phyloP scores from a whole-genome alignment of 257 asterid genomes.

The Solanum sejunctum region DNA sequence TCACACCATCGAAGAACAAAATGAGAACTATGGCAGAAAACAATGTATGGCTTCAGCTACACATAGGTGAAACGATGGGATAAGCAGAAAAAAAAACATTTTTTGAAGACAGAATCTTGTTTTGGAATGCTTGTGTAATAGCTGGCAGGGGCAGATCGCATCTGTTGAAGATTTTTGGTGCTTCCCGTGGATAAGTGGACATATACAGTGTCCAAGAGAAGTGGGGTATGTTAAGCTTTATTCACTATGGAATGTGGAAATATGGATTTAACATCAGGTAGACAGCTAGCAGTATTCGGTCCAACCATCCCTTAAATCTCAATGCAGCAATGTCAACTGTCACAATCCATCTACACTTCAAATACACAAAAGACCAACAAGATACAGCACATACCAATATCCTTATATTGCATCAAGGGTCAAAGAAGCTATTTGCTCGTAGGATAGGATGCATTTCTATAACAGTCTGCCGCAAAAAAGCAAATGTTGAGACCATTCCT shows the following conservation, averaged over 20 bases:
- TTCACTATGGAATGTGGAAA: background rate
- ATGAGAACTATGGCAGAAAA: background rate
- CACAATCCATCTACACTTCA: background rate
- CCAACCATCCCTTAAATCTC: background rate
- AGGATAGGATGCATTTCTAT: background rate
- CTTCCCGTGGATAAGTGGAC: background rate
- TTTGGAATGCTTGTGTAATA: background rate
- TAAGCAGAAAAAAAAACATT: background rate
- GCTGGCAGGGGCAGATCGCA: background rate
- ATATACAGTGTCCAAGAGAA: background rate
- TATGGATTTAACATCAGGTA: background rate
- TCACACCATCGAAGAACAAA: background rate
- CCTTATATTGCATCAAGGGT: background rate
- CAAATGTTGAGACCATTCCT: background rate
- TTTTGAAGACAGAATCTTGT: background rate
- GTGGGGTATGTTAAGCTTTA: background rate
- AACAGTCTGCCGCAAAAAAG: background rate
- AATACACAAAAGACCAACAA: background rate
- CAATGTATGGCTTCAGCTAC: background rate
- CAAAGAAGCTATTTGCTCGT: background rate
- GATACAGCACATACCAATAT: background rate
- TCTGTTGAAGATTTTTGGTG: background rate
- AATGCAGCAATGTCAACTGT: background rate
- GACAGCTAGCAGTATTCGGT: background rate
- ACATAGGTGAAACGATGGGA: background rate